These are phyloP conservation scores for Plasmopara viticola DNA, from an alignment of 352 stramenopile species.

Conservation along the genomic window DNA sequence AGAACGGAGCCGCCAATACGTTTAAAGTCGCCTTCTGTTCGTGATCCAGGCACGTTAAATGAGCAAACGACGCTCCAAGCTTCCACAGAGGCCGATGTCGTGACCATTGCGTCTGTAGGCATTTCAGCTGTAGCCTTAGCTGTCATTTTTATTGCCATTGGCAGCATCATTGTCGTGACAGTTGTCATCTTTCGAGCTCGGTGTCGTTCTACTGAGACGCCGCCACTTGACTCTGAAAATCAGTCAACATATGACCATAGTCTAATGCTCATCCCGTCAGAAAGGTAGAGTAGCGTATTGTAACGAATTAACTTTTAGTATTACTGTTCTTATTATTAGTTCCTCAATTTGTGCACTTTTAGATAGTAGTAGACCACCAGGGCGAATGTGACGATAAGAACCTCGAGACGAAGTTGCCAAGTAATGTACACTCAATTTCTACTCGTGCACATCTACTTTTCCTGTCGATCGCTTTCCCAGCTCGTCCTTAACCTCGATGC, in stretches of 20 bases:
- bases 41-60: neutral
- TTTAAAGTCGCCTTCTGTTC: neutral
- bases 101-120: slow-evolving; percentile 6
- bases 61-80: slow-evolving; percentile 7
- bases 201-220: neutral
- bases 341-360: too few relatives aligned
- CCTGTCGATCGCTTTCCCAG: neutral
- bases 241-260: slow-evolving; percentile 9
- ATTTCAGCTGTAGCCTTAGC: slow-evolving; percentile 17
- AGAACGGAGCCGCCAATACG: neutral
- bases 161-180: slow-evolving; percentile 12
- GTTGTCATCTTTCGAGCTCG: slow-evolving; percentile 12
- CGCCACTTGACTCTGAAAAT: neutral
- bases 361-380: too few relatives aligned
- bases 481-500: slow-evolving; percentile 4
- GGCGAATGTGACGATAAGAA: slow-evolving; percentile 10
- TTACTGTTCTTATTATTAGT: neutral
- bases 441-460: too few relatives aligned
- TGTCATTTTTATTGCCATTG: slow-evolving; percentile 17
- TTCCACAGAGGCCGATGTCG: slow-evolving; percentile 7
- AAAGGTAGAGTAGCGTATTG: neutral
- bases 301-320: neutral
- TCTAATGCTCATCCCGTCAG: slow-evolving; percentile 22
- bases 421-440: slow-evolving; percentile 7
- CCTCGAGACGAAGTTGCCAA: slow-evolving; percentile 8